These are phyloP conservation scores for Lentithecium fluviatile DNA, from an alignment of 495 filamentous ascomycete genomes.

Conservation along the genomic window DNA sequence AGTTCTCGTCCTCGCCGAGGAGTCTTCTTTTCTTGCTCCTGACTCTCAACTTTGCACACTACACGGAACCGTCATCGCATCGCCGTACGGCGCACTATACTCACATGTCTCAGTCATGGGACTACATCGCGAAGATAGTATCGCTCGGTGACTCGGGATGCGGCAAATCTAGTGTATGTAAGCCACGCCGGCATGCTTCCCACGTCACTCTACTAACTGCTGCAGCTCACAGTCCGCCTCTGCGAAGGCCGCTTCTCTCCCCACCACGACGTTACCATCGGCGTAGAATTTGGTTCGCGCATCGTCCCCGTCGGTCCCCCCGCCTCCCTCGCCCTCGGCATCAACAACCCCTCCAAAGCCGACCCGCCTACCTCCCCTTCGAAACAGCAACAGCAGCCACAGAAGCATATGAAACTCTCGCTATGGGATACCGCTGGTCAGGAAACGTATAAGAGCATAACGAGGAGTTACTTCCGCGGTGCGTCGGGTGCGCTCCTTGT, in stretches of 20 bases:
- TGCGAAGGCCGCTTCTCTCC: constrained; percentile 95
- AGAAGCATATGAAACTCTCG: constrained; percentile 61
- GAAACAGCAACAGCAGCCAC: constrained; percentile 68
- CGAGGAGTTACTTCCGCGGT: constrained; percentile 91
- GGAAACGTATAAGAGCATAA: constrained; percentile 95
- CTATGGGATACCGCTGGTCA: constrained; percentile 98
- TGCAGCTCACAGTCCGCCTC: constrained; percentile 82
- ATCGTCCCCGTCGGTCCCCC: constrained; percentile 91
- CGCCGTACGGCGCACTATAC: constrained; percentile 1
- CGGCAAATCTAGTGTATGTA: constrained; percentile 74
- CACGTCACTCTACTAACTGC: background rate
- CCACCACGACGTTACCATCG: constrained; percentile 95
- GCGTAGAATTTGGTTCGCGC: constrained; percentile 93
- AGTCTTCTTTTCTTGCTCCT: background rate
- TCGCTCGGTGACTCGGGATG: constrained; percentile 94
- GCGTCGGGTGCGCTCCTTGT: constrained; percentile 89
- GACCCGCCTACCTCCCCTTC: constrained; percentile 12
- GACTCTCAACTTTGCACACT: background rate
- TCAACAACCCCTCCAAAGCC: constrained; percentile 44
- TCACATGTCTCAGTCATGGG: constrained; percentile 76
- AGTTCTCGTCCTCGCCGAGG: background rate
- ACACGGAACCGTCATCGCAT: background rate
- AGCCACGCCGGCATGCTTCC: background rate
- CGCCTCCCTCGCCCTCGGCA: constrained; percentile 50
- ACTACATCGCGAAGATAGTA: constrained; percentile 98